phyloP scores from a whole-genome alignment of 129 eudicot genomes.

The Dittrichia graveolens region DNA sequence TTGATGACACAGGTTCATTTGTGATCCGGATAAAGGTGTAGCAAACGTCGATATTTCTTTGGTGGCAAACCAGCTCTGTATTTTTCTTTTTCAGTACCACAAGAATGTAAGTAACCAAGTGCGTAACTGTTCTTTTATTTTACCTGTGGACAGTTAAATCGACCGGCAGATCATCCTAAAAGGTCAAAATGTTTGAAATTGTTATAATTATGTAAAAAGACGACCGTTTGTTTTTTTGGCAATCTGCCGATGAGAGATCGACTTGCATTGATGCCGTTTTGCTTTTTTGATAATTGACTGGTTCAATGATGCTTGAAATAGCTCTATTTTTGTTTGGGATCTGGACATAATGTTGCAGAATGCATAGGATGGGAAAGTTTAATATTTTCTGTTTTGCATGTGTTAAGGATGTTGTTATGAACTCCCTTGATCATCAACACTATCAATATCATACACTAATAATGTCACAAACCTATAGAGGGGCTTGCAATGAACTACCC shows the following conservation, averaged over 20 bases:
- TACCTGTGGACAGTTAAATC: slow-evolving; percentile 19
- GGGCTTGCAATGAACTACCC: too few relatives aligned
- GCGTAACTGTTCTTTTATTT: slow-evolving; percentile 20
- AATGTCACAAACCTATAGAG: too few relatives aligned
- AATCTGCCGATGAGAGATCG: slow-evolving; percentile 20
- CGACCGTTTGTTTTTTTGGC: slow-evolving; percentile 1
- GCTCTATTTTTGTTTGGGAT: neutral
- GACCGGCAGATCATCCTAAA: slow-evolving; percentile 7
- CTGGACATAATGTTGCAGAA: neutral
- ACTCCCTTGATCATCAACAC: too few relatives aligned
- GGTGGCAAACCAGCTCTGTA: slow-evolving; percentile 14
- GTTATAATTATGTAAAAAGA: slow-evolving; percentile 19
- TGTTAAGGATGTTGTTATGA: too few relatives aligned
- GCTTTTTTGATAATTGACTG: slow-evolving; percentile 3
- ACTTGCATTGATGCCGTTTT: slow-evolving; percentile 2
- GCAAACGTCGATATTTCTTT: slow-evolving; percentile 15
- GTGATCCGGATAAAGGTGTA: slow-evolving; percentile 66
- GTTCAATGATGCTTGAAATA: slow-evolving; percentile 7
- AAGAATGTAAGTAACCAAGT: slow-evolving; percentile 36
- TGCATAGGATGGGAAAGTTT: too few relatives aligned
- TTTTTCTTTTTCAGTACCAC: slow-evolving; percentile 9
- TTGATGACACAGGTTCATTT: slow-evolving; percentile 55
- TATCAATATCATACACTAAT: too few relatives aligned
- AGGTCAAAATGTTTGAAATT: slow-evolving; percentile 7
- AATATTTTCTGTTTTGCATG: too few relatives aligned